Base-by-base conservation (phyloP, 805 yeast genomes). In the Lipomyces spencermartinsiae region DNA sequence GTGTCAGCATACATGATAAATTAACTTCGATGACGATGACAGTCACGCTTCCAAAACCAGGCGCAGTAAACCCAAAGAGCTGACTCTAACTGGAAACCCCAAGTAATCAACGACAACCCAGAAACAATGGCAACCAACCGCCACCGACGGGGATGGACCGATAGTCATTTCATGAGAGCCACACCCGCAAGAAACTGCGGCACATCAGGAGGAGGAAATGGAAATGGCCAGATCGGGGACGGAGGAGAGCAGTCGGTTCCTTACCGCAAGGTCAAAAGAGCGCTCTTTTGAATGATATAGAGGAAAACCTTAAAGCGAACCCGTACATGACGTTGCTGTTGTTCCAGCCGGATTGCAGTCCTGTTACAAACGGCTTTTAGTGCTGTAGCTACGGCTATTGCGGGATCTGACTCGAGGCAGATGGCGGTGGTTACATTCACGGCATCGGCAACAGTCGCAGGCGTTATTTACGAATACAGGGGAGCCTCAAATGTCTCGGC, bases 341-440 rank as follows among this genome's bases (percentile, higher is more conserved):
- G 16, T 22, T 49, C 16, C n/a, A 49, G 54, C 54, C 16, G 54
- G 54, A 12, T 49, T 7, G 54, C 54, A 8, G 25, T 49, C 25
- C 16, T 49, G n/a, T 12, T 16, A 49, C 54, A 49, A 49, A 49
- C 54, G 12, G 54, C 54, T 49, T 49, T 12, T 7, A 49, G 54
- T 49, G 54, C 54, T 49, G 29, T 49, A 22, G 54, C 54, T 49
- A 49, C 54, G 10, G 54, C 54, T 7, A 14, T 49, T 49, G 54
- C 16, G 54, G 54, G 54, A n/a, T n/a, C 54, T 49, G 16, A 49
- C n/a, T n/a, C 54, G n/a, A 49, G 8, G 10, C 2, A 49, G 2
- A 10, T n/a, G 54, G 54, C n/a, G n/a, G 16, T 22, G 10, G 25
- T n/a, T 49, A 49, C n/a, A 12, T 49, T 49, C 19, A 49, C 54